Evolutionary conservation across 441 rosid species (phyloP), one percentile per base, ranked within the genome.

Genomic region (Theobroma grandiflorum): DNA sequence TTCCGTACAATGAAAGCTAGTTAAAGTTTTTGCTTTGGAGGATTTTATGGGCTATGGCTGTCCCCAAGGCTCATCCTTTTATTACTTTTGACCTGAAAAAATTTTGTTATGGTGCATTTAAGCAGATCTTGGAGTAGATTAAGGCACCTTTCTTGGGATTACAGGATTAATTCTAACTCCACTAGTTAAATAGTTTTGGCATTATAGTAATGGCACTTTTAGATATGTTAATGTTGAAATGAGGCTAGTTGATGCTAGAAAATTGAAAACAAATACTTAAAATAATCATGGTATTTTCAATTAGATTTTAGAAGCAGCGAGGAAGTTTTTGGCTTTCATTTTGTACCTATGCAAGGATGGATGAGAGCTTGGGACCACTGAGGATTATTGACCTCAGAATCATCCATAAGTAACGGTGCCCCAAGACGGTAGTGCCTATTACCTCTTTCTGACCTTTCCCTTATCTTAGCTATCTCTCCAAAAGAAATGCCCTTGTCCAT

Each of bases 321-420:
- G 50, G 33, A 64, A 37, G 10, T 22, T 61, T 66, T 67, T 76
- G 50, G 58, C 77, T 74, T 77, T 76, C 70, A 6, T 69, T 61
- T 31, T 42, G 59, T 50, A 64, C 31, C 42, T 0, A 50, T 33
- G 55, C 31, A 35, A 55, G 53, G 14, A 64, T 61, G 53, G 66
- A 31, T 57, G 63, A 49, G 53, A 76, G 69, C 40, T 47, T 53
- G 82, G 83, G 88, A 79, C 90, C 83, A 69, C 85, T 52, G 63
- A 53, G 43, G 61, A 59, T 83, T 74, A 72, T 82, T 77, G 70
- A 77, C 61, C 57, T 79, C 38, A 75, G 57, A 78, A 76, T 81
- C 79, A 74, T 71, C 10, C 80, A 69, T 61, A 81, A 45, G 53
- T 40, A 76, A 33, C 66, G 57, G n/a, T 73, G 67, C 59, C 53